phyloP scores from a whole-genome alignment of 129 eudicot species.

The Pseudognaphalium luteoalbum region DNA sequence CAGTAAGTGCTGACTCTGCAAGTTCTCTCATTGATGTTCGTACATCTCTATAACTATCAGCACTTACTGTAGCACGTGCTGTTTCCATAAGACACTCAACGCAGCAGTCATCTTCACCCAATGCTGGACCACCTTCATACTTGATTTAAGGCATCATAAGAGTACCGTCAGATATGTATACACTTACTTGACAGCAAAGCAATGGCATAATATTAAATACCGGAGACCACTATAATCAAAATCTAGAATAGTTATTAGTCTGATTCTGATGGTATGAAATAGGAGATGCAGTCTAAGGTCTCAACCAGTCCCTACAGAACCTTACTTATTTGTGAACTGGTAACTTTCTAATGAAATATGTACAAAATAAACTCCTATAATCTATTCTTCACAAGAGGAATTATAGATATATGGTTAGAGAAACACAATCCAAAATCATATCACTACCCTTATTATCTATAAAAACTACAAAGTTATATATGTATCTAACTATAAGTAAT shows the following conservation, averaged over 20 bases:
- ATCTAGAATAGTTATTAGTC: not conserved
- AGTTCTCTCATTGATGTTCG: slow-evolving; percentile 71
- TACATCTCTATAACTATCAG: slow-evolving; percentile 77
- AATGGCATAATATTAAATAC: not conserved
- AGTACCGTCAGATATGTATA: slow-evolving; percentile 21
- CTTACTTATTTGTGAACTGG: not conserved
- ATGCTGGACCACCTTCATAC: slow-evolving; percentile 82
- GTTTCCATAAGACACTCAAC: slow-evolving; percentile 61
- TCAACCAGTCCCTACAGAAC: slow-evolving; percentile 1
- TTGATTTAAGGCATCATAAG: slow-evolving; percentile 38
- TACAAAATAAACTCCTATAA: slow-evolving; percentile 1
- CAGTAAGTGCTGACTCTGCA: slow-evolving; percentile 94
- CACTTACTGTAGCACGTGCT: slow-evolving; percentile 60
- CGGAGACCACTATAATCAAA: not conserved
- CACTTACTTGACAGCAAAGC: slow-evolving; percentile 9
- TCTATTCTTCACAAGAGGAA: not conserved
- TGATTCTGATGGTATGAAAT: not conserved
- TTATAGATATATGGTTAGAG: not conserved
- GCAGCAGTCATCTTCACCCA: slow-evolving; percentile 73
- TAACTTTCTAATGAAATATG: not conserved
- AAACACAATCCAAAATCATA: not conserved
- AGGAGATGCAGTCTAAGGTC: not conserved
- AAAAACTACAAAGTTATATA: not conserved
- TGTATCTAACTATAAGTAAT: slow-evolving; percentile 7
- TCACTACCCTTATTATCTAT: slow-evolving; percentile 1